Base-by-base conservation (phyloP, 805 yeast genomes). In the Yamadazyma nakazawae region DNA sequence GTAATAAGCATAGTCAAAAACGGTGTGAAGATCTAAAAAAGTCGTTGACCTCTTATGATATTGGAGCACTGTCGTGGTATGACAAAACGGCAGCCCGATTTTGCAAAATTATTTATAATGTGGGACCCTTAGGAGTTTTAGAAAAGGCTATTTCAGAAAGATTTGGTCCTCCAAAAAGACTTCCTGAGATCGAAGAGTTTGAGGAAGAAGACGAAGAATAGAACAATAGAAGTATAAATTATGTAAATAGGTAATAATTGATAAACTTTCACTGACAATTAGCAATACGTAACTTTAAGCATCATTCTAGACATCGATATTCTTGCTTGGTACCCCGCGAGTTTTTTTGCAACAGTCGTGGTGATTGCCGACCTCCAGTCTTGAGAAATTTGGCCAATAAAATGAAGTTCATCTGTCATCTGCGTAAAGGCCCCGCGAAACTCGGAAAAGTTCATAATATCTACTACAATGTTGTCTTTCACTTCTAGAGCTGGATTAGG, bases 61-160 rank as follows among this genome's bases (percentile, higher is more conserved):
- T 54, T 28, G 59, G 56, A 17, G 43, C 24, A 13, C 43, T 42
- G 3, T 44, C 58, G 2, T 70, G 73, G 73, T 70, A 71, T 50
- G 69, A 66, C 40, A 55, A 60, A 31, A 45, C 64, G 24, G 53
- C 69, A 16, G 59, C 57, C 46, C 52, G 72, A 18, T 64, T 67
- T 49, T 63, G 73, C 43, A 66, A 60, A 42, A 70, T 70, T 42
- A 68, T 72, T 31, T 71, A 70, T 56, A 54, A 62, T 50, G 59
- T 58, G 40, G 76, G 77, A 1, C 77, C 77, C 1, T 56, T 72
- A 37, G 76, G 75, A 3, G 58, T 72, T 18, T 51, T 72, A 17
- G 74, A 68, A 44, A 72, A 70, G 52, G 70, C 67, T 1, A 52
- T 72, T 34, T 50, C 55, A 5, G 77, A 72, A 49, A 55, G 77